Evolutionary conservation across 495 filamentous ascomycete species (phyloP).

Genomic region (Pyrenula aspistea): DNA sequence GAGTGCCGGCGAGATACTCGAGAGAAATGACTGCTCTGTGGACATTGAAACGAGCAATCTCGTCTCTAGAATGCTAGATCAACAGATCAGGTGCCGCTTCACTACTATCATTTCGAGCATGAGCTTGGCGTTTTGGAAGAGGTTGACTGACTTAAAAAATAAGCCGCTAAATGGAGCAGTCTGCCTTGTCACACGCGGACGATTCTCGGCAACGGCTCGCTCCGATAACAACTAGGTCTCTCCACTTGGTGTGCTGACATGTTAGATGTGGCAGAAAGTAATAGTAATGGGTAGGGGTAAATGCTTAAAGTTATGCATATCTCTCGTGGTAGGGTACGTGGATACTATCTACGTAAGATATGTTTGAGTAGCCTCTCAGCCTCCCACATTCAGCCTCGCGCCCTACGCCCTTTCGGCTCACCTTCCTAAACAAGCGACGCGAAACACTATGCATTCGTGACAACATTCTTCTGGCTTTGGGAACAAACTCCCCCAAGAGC

Average conservation of each 20-base stretch:
- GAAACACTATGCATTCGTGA: too few relatives aligned
- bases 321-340: too few relatives aligned
- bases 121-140: neutral
- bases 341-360: neutral
- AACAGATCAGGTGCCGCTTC: neutral
- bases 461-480: neutral
- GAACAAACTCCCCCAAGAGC: neutral
- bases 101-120: neutral
- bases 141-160: neutral
- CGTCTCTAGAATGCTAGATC: neutral
- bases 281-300: too few relatives aligned
- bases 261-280: neutral
- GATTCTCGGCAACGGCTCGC: neutral
- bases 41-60: neutral
- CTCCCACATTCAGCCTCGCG: neutral
- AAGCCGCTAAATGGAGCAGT: neutral
- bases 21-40: neutral
- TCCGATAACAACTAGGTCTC: neutral
- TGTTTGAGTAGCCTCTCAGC: neutral
- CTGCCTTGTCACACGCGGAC: neutral
- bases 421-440: too few relatives aligned
- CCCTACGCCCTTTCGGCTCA: neutral
- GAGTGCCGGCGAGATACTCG: neutral
- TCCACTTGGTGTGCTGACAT: neutral
- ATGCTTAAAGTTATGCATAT: too few relatives aligned